Evolutionary conservation across 805 yeast genomes (phyloP).

Genomic region (Starmerella geochares): DNA sequence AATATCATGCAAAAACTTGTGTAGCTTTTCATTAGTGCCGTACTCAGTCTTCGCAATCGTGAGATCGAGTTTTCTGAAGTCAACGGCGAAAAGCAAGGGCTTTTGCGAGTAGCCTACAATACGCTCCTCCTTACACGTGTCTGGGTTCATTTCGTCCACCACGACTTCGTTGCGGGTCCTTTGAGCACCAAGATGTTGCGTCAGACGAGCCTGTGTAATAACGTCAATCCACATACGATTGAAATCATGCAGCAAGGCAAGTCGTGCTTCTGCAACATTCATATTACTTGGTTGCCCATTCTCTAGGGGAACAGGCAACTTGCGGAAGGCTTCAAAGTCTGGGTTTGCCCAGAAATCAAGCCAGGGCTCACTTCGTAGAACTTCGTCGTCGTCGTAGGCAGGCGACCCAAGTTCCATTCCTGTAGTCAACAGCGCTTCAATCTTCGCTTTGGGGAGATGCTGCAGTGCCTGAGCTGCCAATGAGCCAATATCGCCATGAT

Average conservation of each 20-base stretch:
- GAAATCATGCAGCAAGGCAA: slow-evolving; percentile 38
- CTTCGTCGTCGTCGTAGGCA: slow-evolving; percentile 12
- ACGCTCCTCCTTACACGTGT: slow-evolving; percentile 38
- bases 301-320: slow-evolving; percentile 10
- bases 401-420: slow-evolving; percentile 20
- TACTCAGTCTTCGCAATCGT: slow-evolving; percentile 42
- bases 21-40: slow-evolving; percentile 41
- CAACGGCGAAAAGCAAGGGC: slow-evolving; percentile 47
- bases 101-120: slow-evolving; percentile 40
- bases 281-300: slow-evolving; percentile 14
- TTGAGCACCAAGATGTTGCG: slow-evolving; percentile 33
- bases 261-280: slow-evolving; percentile 30
- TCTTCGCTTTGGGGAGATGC: slow-evolving; percentile 1
- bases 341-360: slow-evolving; percentile 23
- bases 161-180: slow-evolving; percentile 31
- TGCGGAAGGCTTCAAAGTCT: slow-evolving; percentile 17
- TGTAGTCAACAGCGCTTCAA: slow-evolving; percentile 10
- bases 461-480: not conserved
- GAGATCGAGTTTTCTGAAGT: slow-evolving; percentile 42
- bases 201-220: slow-evolving; percentile 35
- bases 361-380: slow-evolving; percentile 19
- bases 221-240: slow-evolving; percentile 64
- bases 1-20: slow-evolving; percentile 53
- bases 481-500: not conserved
- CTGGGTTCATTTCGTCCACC: slow-evolving; percentile 28